phyloP scores from a whole-genome alignment of 371 early-diverging fungal species.

The Choanephora cucurbitarum region DNA sequence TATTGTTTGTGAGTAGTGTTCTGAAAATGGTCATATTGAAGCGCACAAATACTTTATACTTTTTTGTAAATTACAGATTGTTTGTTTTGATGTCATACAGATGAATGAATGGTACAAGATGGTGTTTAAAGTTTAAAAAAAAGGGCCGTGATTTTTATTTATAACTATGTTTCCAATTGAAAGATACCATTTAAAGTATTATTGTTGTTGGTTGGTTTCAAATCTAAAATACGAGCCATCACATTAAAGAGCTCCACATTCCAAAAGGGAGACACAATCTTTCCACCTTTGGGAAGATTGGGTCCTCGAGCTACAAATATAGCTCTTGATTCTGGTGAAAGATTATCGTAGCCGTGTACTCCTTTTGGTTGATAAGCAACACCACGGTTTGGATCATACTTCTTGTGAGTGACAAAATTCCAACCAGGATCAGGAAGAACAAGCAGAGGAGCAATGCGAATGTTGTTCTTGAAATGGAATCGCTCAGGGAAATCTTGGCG shows the following conservation, averaged over 20 bases:
- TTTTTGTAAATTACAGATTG: background rate
- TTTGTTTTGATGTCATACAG: background rate
- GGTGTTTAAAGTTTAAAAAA: background rate
- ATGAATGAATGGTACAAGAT: background rate
- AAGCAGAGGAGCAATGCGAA: slow-evolving; percentile 75
- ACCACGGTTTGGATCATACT: slow-evolving; percentile 31
- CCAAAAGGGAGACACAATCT: slow-evolving; percentile 34
- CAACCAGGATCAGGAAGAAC: slow-evolving; percentile 72
- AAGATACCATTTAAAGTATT: slow-evolving; percentile 38
- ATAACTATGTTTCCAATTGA: background rate
- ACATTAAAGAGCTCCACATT: slow-evolving; percentile 48
- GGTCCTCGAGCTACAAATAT: slow-evolving; percentile 88
- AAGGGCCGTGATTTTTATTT: background rate
- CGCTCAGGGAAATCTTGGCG: slow-evolving; percentile 64
- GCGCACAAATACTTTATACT: background rate
- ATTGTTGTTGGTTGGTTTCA: slow-evolving; percentile 45
- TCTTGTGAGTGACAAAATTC: slow-evolving; percentile 52
- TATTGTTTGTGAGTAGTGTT: slow-evolving; percentile 2
- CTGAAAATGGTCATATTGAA: background rate
- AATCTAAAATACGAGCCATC: slow-evolving; percentile 39
- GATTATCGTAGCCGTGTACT: slow-evolving; percentile 88
- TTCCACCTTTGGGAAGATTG: slow-evolving; percentile 46
- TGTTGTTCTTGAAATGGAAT: slow-evolving; percentile 58
- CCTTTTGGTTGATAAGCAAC: slow-evolving; percentile 52
- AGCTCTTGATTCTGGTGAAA: slow-evolving; percentile 79